Evolutionary conservation across 1,284 basidiomycete genomes (phyloP).

Genomic region (Xerocomus cyaneibrunnescens): DNA sequence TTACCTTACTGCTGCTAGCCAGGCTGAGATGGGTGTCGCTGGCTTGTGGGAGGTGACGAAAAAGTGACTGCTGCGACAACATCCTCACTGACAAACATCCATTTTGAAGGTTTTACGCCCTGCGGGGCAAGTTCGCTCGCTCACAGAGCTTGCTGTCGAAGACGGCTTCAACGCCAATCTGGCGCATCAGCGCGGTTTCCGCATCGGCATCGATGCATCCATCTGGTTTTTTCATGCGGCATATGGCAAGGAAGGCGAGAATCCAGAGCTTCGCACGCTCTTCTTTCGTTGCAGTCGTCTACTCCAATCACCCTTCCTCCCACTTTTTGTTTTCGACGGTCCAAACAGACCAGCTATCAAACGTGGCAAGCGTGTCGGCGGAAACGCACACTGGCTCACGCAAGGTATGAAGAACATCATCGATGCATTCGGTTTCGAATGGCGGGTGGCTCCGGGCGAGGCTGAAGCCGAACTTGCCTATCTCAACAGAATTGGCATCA

Average conservation of each 20-base stretch:
- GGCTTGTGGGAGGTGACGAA: constrained; percentile 43
- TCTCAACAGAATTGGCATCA: constrained; percentile 75
- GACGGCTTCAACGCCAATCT: constrained; percentile 70
- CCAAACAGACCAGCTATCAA: constrained; percentile 82
- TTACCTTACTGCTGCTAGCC: not conserved
- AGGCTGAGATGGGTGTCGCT: constrained; percentile 45
- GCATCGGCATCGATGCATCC: constrained; percentile 76
- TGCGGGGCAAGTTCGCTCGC: constrained; percentile 58
- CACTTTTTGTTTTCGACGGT: constrained; percentile 95
- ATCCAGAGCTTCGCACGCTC: constrained; percentile 71
- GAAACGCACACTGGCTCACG: constrained; percentile 61
- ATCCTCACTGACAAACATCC: not conserved
- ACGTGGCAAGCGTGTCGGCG: constrained; percentile 70
- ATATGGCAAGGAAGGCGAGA: constrained; percentile 73
- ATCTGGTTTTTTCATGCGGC: constrained; percentile 83
- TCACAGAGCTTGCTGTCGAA: constrained; percentile 65
- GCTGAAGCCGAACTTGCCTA: constrained; percentile 96
- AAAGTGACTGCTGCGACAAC: accelerated
- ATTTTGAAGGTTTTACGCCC: constrained; percentile 57
- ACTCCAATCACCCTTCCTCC: constrained; percentile 76
- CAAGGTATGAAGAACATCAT: constrained; percentile 78
- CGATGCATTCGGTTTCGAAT: constrained; percentile 87
- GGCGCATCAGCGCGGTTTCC: constrained; percentile 57
- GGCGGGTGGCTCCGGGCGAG: constrained; percentile 88
- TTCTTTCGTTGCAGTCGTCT: constrained; percentile 78